Conservation (phyloP, 306 rosid species). For the Dalbergia cochinchinensis region DNA sequence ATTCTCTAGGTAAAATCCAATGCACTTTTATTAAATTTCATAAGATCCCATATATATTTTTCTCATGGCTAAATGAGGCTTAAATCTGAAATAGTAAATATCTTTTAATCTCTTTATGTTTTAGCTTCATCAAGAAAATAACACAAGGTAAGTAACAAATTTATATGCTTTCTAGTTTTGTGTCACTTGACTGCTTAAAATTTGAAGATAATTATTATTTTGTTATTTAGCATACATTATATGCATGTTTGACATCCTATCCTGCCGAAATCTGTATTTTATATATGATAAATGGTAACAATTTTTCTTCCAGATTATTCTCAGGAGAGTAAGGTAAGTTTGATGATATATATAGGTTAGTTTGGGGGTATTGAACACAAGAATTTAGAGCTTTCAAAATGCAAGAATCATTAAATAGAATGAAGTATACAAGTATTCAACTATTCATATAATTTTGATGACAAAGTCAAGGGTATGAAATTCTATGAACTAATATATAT, state of each 20-base stretch:
- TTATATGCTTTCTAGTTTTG: not conserved
- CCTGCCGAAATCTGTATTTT: not conserved
- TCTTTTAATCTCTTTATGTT: constrained; percentile 10
- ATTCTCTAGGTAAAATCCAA: constrained; percentile 48
- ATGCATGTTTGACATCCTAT: not conserved
- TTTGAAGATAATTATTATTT: not conserved
- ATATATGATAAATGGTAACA: not conserved
- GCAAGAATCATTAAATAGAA: too few relatives aligned
- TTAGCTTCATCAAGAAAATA: constrained; percentile 5
- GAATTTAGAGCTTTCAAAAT: not conserved
- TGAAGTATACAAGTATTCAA: too few relatives aligned
- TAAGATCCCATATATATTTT: not conserved
- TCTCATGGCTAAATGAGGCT: too few relatives aligned
- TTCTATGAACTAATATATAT: too few relatives aligned
- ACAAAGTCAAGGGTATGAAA: too few relatives aligned
- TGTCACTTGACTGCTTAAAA: not conserved
- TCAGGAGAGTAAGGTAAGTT: not conserved
- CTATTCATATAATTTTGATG: too few relatives aligned
- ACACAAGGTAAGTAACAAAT: not conserved
- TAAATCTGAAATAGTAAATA: not conserved
- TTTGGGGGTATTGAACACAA: not conserved
- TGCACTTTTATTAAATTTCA: constrained; percentile 17
- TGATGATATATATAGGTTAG: not conserved
- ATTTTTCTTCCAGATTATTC: not conserved
- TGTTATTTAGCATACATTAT: not conserved